Evolutionary conservation across 345 rosid species (phyloP).

Genomic region (Sisymbrium irio): DNA sequence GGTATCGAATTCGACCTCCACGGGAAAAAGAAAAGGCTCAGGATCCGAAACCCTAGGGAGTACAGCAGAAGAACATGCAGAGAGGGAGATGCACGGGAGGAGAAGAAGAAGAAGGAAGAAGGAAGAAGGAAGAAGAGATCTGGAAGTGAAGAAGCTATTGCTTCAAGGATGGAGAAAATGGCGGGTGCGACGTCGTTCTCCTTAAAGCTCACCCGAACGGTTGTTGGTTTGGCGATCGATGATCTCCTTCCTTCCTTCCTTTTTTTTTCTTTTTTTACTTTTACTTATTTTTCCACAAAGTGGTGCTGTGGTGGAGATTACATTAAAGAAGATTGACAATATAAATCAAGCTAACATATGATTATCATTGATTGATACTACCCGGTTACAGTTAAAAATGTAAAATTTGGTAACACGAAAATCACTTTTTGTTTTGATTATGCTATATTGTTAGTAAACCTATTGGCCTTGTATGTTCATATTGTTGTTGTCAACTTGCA

Average conservation of each 20-base stretch:
- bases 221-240: conserved; percentile 32
- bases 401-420: too few relatives aligned
- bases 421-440: neutral
- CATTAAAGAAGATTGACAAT: neutral
- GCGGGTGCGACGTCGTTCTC: conserved; percentile 63
- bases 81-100: neutral
- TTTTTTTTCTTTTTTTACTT: neutral
- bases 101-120: neutral
- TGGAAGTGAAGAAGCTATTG: conserved; percentile 48
- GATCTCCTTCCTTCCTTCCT: neutral
- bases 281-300: neutral
- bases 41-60: conserved; percentile 27
- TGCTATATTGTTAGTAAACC: too few relatives aligned
- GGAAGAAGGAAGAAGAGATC: conserved; percentile 33
- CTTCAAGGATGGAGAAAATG: conserved; percentile 60
- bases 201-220: conserved; percentile 27
- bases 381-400: too few relatives aligned
- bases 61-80: neutral
- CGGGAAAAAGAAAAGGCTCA: conserved; percentile 20
- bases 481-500: neutral
- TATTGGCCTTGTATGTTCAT: neutral
- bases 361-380: too few relatives aligned
- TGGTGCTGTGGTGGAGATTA: neutral
- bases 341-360: neutral
- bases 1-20: conserved; percentile 26